Base-by-base conservation (phyloP, 2,329 filamentous ascomycete species). In the Lachnellula willkommii region DNA sequence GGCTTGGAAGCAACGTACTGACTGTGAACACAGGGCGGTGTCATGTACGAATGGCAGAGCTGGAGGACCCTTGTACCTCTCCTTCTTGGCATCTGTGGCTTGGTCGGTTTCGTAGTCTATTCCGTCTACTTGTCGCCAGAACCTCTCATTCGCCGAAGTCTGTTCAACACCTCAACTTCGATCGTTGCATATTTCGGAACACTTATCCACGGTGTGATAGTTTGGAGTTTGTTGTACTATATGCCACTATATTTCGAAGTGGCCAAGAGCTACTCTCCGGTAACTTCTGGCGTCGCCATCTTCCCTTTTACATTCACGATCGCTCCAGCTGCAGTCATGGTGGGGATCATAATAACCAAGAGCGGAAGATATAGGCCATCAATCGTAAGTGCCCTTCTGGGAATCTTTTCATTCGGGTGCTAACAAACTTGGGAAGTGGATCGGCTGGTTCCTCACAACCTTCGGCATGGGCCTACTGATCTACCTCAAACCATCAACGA, bases 301-400 rank as follows among this genome's bases (percentile, higher is more conserved):
- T 80, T 85, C 55, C 82, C 82, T 0, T 72, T 80, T 52, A 82
- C 80, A 0, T 80, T 88, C 59, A 85, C 82, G 0, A 78, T 86
- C 8, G 82, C 82, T 0, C 83, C 61, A 4, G 56, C 80, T 24
- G 79, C 80, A 4, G 74, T 84, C 47, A 66, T 79, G 0, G 77
- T 80, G 2, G 83, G 82, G n/a, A 64, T 80, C 50, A 56, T 78
- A 2, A 80, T 84, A 37, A 76, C 77, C 5, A 73, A 75, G 26
- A 82, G 77, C 0, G 83, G 82, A 7, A 71, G 69, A 48, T 88
- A 87, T 67, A 76, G 81, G n/a, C 57, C 51, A 8, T 58, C 58
- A 17, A 53, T 63, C 55, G 28, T 28, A 28, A 28, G 28, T 28
- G 28, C 8, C 28, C 8, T 9, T 9, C 28, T 28, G 7, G 7